Base-by-base conservation (phyloP, 768 basidiomycete species). In the Russula abietina region DNA sequence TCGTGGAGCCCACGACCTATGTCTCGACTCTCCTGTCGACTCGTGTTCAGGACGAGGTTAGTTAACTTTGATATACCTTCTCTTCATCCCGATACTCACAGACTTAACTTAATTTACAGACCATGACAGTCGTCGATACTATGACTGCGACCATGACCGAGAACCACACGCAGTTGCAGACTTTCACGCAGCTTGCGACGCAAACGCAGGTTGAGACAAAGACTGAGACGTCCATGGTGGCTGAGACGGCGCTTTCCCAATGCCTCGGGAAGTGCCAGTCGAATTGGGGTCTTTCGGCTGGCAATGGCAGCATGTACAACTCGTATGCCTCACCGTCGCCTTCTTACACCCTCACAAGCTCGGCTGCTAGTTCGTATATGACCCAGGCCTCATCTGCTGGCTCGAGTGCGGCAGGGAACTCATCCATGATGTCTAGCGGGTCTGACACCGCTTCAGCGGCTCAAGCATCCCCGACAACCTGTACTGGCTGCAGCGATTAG, bases 221-320 rank as follows among this genome's bases (percentile, higher is more conserved):
- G 57, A 78, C 78, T 8, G 69, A 75, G 52, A 79, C 77, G n/a
- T 73, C 79, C 67, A 71, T 77, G 28, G 81, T 80, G 26, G 63
- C 74, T 43, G 76, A 80, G 68, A 83, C 82, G 52, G 79, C 73
- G 57, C 80, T 87, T 54, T 75, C 80, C 53, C 72, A 80, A 54
- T 87, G 85, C 71, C 74, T 87, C 60, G 75, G 76, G 69, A 71
- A 74, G 80, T 87, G 86, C 80, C 83, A 86, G 76, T 81, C 78
- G 38, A 69, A 71, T 61, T 86, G 80, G 78, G 77, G 76, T 61
- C 72, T 87, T 70, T 78, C 70, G 9, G 55, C 74, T 19, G 83
- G 83, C 10, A 85, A 83, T 75, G 78, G 75, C 75, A 75, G 81
- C 74, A 61, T 36, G 61, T 75, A 73, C 68, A 83, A 81, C 72